phyloP scores from a whole-genome alignment of 2,329 filamentous ascomycete species.

The Xylariaceae sp. region DNA sequence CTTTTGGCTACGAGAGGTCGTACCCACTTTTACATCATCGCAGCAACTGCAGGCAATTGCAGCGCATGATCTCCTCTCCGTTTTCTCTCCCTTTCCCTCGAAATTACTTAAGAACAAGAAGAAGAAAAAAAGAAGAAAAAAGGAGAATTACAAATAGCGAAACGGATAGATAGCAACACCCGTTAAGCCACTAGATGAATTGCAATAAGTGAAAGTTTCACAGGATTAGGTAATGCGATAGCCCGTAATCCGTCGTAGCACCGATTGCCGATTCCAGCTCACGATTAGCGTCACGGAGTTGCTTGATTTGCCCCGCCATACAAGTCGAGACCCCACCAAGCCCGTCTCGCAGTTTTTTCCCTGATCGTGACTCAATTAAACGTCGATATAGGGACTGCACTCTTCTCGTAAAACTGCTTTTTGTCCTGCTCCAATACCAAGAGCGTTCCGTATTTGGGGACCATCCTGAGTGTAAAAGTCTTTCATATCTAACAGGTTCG shows the following conservation, averaged over 20 bases:
- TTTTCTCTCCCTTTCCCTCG: neutral
- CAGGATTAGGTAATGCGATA: neutral
- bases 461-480: no score
- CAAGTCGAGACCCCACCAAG: conserved; percentile 13
- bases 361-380: neutral
- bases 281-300: neutral
- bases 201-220: neutral
- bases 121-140: neutral
- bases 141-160: neutral
- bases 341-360: conserved; percentile 3
- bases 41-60: neutral
- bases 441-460: no score
- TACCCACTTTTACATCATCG: neutral
- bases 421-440: no score
- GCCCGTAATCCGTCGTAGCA: no score
- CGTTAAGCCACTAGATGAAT: neutral
- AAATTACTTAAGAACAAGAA: no score
- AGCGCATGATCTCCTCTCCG: neutral
- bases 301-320: conserved; percentile 14
- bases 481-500: neutral
- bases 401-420: no score
- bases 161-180: neutral
- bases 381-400: neutral
- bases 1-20: neutral
- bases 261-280: neutral